A percentile compares a stretch with the other conserved stretches of the same genome.
These are phyloP conservation scores for Endoconidiophora laricicola DNA, from an alignment of 2,329 filamentous ascomycete genomes.

Conservation along the genomic window DNA sequence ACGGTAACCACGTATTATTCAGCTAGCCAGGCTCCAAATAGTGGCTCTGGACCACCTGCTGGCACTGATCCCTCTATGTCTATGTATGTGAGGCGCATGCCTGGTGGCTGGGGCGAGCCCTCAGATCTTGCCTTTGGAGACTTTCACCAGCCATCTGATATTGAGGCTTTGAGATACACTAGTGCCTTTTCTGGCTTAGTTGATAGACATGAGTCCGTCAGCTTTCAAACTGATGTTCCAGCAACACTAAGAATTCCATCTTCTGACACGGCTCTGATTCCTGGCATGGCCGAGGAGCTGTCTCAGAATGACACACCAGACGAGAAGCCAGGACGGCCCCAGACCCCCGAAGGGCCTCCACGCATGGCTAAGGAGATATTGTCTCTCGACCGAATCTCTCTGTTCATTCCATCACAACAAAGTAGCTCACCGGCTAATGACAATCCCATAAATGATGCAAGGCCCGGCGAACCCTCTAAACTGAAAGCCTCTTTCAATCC, in stretches of 20 bases:
- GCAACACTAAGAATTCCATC: background rate
- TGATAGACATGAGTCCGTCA: too few species aligned
- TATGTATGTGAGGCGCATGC: slow-evolving; percentile 9
- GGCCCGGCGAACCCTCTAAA: background rate
- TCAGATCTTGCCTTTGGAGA: background rate
- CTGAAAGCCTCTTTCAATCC: slow-evolving; percentile 3
- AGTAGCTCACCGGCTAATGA: background rate
- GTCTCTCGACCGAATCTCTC: slow-evolving; percentile 8
- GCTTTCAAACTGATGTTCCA: background rate
- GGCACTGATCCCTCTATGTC: background rate
- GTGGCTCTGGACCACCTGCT: too few species aligned
- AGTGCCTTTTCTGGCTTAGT: background rate
- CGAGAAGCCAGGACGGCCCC: slow-evolving; percentile 1
- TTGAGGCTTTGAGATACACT: background rate
- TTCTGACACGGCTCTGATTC: background rate
- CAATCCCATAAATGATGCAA: too few species aligned
- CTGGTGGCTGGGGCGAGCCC: slow-evolving; percentile 8
- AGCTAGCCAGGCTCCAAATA: too few species aligned
- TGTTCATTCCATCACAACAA: slow-evolving; percentile 11
- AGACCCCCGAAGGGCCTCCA: slow-evolving; percentile 2
- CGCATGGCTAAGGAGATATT: slow-evolving; percentile 11
- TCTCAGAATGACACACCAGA: background rate
- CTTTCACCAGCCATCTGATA: too few species aligned
- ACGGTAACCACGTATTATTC: too few species aligned
- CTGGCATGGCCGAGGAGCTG: background rate